Percentiles rank a stretch among this genome's conserved stretches.
Conservation (phyloP, 371 early-diverging fungal species). For the Lichtheimia ornata region DNA sequence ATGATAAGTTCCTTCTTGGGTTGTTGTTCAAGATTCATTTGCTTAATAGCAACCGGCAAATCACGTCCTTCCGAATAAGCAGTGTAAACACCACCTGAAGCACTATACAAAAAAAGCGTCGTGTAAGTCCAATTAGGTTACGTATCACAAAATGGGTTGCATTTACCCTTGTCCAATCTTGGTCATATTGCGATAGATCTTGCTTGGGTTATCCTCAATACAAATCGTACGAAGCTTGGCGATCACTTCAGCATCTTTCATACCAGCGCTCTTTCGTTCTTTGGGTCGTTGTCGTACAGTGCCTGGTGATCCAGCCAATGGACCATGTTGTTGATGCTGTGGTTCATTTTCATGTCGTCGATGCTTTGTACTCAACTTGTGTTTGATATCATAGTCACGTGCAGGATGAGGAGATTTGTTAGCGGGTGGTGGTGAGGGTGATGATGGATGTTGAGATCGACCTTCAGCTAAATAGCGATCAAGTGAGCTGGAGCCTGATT, state of each 20-base stretch:
- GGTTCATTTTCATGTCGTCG: constrained; percentile 49
- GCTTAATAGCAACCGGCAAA: constrained; percentile 88
- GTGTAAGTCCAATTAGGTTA: constrained; percentile 6
- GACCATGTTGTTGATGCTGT: constrained; percentile 39
- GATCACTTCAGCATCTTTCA: constrained; percentile 76
- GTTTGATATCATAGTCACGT: constrained; percentile 48
- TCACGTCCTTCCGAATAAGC: constrained; percentile 74
- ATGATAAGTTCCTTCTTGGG: constrained; percentile 96
- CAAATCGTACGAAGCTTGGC: constrained; percentile 85
- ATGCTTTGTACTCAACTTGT: constrained; percentile 48
- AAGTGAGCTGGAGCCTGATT: constrained; percentile 4
- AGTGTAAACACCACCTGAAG: constrained; percentile 91
- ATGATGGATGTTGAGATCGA: constrained; percentile 13
- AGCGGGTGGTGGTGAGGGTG: constrained; percentile 11
- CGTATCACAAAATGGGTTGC: neutral
- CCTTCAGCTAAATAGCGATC: neutral
- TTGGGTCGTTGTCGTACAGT: constrained; percentile 48
- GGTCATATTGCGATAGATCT: constrained; percentile 76
- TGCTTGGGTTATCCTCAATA: constrained; percentile 86
- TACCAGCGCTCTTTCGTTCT: constrained; percentile 43
- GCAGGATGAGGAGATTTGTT: constrained; percentile 32
- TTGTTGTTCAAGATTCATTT: constrained; percentile 95
- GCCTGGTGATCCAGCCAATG: constrained; percentile 41
- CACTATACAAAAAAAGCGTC: constrained; percentile 57
- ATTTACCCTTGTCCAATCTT: constrained; percentile 95